Conservation (phyloP, 2,329 filamentous ascomycete genomes). For the Penicillium corylophilum region DNA sequence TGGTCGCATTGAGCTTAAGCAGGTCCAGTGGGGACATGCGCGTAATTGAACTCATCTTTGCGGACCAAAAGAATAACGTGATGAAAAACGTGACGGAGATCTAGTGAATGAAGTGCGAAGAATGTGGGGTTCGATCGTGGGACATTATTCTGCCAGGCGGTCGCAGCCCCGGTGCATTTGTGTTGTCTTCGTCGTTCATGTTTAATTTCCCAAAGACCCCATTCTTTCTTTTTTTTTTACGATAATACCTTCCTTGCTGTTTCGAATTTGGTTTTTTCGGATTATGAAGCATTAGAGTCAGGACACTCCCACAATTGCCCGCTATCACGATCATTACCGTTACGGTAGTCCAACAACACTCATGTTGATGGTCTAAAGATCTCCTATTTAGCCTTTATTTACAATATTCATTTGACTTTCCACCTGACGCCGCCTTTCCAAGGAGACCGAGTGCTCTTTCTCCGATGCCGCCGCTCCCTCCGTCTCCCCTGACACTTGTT, state of each 20-base stretch:
- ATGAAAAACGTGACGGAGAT: background rate
- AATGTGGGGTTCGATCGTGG: slow-evolving; percentile 21
- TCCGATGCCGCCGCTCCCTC: slow-evolving; percentile 32
- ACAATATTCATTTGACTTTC: background rate
- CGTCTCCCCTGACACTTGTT: slow-evolving; percentile 37
- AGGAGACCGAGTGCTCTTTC: slow-evolving; percentile 4
- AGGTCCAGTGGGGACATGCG: slow-evolving; percentile 82
- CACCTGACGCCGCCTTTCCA: background rate
- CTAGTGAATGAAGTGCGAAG: slow-evolving; percentile 1
- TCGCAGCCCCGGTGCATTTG: background rate
- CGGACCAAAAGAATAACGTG: too few species aligned
- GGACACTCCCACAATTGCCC: slow-evolving; percentile 1
- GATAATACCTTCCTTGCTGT: background rate
- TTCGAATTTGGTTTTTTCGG: background rate
- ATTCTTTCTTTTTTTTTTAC: background rate
- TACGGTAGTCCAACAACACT: slow-evolving; percentile 6
- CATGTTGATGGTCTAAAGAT: slow-evolving; percentile 7
- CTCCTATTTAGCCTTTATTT: slow-evolving; percentile 3
- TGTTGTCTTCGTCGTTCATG: background rate
- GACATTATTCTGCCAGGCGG: slow-evolving; percentile 22
- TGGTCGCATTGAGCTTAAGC: slow-evolving; percentile 87
- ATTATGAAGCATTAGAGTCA: slow-evolving; percentile 5
- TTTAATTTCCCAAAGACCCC: background rate
- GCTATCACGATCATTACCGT: background rate
- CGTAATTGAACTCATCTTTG: slow-evolving; percentile 75